Base-by-base conservation (phyloP, 208 protist genomes). In the Giardia duodenalis region DNA sequence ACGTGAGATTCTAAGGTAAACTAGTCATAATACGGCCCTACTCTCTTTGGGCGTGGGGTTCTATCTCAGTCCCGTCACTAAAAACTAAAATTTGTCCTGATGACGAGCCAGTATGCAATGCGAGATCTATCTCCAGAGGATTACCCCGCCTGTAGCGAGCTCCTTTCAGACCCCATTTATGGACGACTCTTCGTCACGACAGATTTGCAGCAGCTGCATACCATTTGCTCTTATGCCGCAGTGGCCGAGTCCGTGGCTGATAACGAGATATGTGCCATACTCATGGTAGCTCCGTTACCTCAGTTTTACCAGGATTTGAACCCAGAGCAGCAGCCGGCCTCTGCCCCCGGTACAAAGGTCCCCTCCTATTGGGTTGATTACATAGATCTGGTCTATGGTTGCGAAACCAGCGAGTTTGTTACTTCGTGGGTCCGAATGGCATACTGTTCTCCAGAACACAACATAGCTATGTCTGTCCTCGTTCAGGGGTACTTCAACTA, bases 401-500 rank as follows among this genome's bases (percentile, higher is more conserved):
- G 44, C 44, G 4, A 22, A 43, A 2, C 45, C 45, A 22, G 22
- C 19, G 2, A 30, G 4, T 91, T 91, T 2, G n/a, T 45, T 1
- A 47, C 88, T 1, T 0, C 44, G 2, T 91, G 4, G n/a, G 88
- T 47, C 45, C n/a, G 88, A n/a, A 43, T 47, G 4, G 1, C 47
- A 43, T 30, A 1, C n/a, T 3, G 43, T 91, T 19, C 46, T 47
- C 1, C 4, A n/a, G 44, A 91, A 30, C 88, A 91, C 44, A 19
- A 1, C 47, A 30, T 1, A 0, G 88, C 88, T 1, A 43, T 91
- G n/a, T 47, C 2, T 46, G 2, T 47, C 2, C 44, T 91, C 2
- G 45, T 91, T 48, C 88, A 47, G 1, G 1, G 2, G 1, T 91
- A 91, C 45, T 91, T 91, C 44, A 48, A n/a, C 88, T 91, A 43